These are phyloP conservation scores for Camellia oleifera DNA, from an alignment of 179 eudicot species.

Conservation along the genomic window DNA sequence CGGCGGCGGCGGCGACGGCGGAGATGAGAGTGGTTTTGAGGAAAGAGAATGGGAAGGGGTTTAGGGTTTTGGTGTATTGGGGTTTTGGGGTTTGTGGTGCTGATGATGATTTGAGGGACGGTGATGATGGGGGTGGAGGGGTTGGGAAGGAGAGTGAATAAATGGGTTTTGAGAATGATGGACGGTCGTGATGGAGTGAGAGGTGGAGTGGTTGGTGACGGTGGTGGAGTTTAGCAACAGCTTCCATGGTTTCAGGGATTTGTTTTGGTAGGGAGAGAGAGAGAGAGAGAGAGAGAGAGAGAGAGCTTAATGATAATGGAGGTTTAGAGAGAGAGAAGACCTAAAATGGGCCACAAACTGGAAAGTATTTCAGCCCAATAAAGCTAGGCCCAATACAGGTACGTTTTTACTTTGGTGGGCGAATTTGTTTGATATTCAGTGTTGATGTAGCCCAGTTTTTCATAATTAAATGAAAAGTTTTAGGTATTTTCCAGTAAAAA, in stretches of 20 bases:
- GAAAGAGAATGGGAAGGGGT: constrained; percentile 22
- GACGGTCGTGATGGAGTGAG: constrained; percentile 29
- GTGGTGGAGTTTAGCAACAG: constrained; percentile 34
- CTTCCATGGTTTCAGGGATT: constrained; percentile 32
- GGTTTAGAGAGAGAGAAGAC: neutral
- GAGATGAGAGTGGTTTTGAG: constrained; percentile 52
- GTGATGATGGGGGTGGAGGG: constrained; percentile 5
- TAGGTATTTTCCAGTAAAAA: too few species aligned
- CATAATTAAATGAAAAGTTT: too few species aligned
- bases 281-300: neutral
- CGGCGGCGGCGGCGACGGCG: constrained; percentile 48
- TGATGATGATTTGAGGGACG: neutral
- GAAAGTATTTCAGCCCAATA: neutral
- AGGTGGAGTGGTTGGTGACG: constrained; percentile 26
- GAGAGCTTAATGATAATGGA: neutral
- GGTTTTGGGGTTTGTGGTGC: too few species aligned
- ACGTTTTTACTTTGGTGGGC: neutral
- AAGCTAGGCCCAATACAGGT: neutral
- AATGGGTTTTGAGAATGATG: constrained; percentile 27
- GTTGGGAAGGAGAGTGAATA: constrained; percentile 39
- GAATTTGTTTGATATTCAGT: too few species aligned
- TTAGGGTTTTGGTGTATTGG: neutral
- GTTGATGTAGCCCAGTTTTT: neutral
- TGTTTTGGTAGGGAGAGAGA: neutral
- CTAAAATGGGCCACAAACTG: neutral